Evolutionary conservation across 2,329 filamentous ascomycete genomes (phyloP), one percentile per base, ranked within the genome.

Genomic region (Fusarium coffeatum): DNA sequence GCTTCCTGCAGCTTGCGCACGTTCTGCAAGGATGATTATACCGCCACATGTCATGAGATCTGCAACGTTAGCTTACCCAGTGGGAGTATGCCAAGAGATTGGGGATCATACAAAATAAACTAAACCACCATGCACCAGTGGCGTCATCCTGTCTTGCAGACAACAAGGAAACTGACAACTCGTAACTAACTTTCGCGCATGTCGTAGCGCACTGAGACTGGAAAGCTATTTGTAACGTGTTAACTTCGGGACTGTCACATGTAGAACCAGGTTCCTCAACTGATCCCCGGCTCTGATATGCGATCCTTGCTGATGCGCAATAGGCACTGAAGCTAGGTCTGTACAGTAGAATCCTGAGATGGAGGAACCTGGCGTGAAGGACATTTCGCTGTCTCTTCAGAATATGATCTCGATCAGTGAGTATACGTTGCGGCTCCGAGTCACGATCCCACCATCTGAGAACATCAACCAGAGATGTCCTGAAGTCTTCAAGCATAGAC

Each of bases 201-300:
- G 42, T 56, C 0, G 30, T 56, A 0, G 59, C 60, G 2, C 59
- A 64, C 8, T 64, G 60, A n/a, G 49, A 51, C 12, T 63, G 59
- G 4, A 64, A 63, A 0, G 12, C 58, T 0, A 9, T 25, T 4
- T 63, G 60, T 15, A 63, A 9, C 6, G 16, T 63, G 4, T 20
- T 41, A 0, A 2, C 12, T 2, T 37, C 43, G 0, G 0, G 2
- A 0, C 1, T 2, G 3, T 4, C 22, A 1, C 28, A 8, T 1
- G 13, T 43, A 0, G 4, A 1, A 0, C 4, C 23, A 1, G 30
- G 8, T 9, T 12, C 22, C 5, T 18, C 4, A 13, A 10, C 13
- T 37, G 22, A 23, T 12, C 5, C 22, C 2, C 22, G 22, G 22
- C 48, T 12, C 9, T 40, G 48, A 5, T 11, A 51, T 11, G 48